Percentiles rank a stretch among this genome's conserved stretches.
Conservation (phyloP, 2,329 filamentous ascomycete genomes). For the Cladosporium sp. region DNA sequence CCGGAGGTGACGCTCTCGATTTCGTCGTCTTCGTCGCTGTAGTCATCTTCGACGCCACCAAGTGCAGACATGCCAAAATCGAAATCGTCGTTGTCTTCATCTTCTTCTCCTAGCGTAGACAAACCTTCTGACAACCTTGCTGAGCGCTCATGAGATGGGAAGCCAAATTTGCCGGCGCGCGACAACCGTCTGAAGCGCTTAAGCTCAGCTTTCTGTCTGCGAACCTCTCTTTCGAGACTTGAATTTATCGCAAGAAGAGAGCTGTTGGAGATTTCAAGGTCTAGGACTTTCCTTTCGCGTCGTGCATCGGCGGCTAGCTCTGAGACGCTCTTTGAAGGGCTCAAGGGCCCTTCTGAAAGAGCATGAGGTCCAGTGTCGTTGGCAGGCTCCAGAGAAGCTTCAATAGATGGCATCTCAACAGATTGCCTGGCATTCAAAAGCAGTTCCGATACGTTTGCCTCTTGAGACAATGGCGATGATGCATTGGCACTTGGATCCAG, state of each 20-base stretch:
- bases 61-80: slow-evolving; percentile 17
- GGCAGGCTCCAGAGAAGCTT: slow-evolving; percentile 22
- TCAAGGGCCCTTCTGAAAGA: slow-evolving; percentile 20
- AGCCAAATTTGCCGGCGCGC: slow-evolving; percentile 69
- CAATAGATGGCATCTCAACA: slow-evolving; percentile 21
- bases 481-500: slow-evolving; percentile 4
- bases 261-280: slow-evolving; percentile 94
- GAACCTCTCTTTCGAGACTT: slow-evolving; percentile 82
- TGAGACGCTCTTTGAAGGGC: slow-evolving; percentile 50
- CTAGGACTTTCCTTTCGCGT: slow-evolving; percentile 88
- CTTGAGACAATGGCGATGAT: slow-evolving; percentile 9
- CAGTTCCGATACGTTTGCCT: slow-evolving; percentile 11
- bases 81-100: slow-evolving; percentile 30
- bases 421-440: slow-evolving; percentile 17
- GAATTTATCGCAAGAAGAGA: slow-evolving; percentile 93
- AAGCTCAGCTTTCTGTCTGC: slow-evolving; percentile 85
- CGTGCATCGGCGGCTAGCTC: slow-evolving; percentile 84
- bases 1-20: slow-evolving; percentile 25
- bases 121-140: slow-evolving; percentile 31
- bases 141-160: slow-evolving; percentile 38
- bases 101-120: slow-evolving; percentile 31
- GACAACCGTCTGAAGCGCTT: slow-evolving; percentile 83
- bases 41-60: slow-evolving; percentile 21
- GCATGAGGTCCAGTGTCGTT: background rate
- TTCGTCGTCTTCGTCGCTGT: slow-evolving; percentile 28